phyloP scores from a whole-genome alignment of 768 basidiomycete genomes.

The Mrakia blollopis region DNA sequence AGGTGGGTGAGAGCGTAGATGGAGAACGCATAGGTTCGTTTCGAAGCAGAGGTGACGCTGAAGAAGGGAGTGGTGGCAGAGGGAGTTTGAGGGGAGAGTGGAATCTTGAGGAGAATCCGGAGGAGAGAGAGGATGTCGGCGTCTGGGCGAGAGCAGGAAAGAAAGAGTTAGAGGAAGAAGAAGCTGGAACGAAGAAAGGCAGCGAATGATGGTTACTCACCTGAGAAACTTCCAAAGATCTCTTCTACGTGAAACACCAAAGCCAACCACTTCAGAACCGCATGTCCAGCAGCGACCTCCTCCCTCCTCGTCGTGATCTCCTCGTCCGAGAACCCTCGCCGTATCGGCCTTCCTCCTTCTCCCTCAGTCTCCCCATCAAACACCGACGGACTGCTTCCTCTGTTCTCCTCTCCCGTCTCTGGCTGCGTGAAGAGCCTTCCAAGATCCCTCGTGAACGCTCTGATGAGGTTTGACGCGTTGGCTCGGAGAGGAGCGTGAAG shows the following conservation, averaged over 20 bases:
- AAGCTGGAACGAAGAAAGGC: too few relatives aligned
- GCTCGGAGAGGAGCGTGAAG: slow-evolving; percentile 3
- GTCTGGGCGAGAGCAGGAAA: not conserved
- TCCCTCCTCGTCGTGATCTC: slow-evolving; percentile 30
- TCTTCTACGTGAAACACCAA: not conserved
- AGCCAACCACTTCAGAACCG: slow-evolving; percentile 19
- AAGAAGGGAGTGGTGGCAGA: not conserved
- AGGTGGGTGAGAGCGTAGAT: slow-evolving; percentile 25
- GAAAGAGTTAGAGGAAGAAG: not conserved
- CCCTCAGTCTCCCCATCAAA: not conserved
- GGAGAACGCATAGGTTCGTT: slow-evolving; percentile 28
- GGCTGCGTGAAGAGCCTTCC: slow-evolving; percentile 11
- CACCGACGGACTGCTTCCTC: slow-evolving; percentile 7
- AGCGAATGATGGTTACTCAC: slow-evolving; percentile 15
- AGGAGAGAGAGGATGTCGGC: slow-evolving; percentile 21
- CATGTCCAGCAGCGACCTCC: slow-evolving; percentile 26
- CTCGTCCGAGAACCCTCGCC: slow-evolving; percentile 26
- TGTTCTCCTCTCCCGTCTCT: not conserved
- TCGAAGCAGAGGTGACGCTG: slow-evolving; percentile 25
- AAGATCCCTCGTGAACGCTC: slow-evolving; percentile 29
- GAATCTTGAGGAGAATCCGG: slow-evolving; percentile 20
- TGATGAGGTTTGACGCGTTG: not conserved
- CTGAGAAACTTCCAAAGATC: slow-evolving; percentile 23
- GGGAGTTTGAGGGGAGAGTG: slow-evolving; percentile 5
- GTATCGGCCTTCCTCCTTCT: not conserved